Base-by-base conservation (phyloP, 2,329 filamentous ascomycete genomes). In the Penicillium sp. region DNA sequence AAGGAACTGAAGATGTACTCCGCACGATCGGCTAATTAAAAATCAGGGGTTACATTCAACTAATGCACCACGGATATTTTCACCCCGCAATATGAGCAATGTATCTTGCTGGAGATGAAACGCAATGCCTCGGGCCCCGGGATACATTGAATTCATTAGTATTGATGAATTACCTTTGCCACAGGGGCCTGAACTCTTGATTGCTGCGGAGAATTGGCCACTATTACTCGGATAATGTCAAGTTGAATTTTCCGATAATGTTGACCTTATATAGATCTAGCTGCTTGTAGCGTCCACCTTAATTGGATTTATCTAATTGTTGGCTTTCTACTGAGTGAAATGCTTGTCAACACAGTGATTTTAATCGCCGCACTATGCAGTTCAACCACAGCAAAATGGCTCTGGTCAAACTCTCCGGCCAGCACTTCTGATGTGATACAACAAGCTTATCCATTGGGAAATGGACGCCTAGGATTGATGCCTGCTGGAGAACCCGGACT, bases 391-490 rank as follows among this genome's bases (percentile, higher is more conserved):
- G 55, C 55, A 4, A 57, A 53, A 44, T 53, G 45, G 49, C 50
- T 57, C 6, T 57, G 55, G 55, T 57, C 55, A 16, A 53, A 13
- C 14, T 57, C 50, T 2, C 55, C 55, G 31, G 55, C 45, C 10
- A 26, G 26, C 27, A 21, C 37, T 21, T 44, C 45, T 11, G 29
- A 48, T 31, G 48, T 57, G 7, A 46, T 48, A 39, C 44, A 47
- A n/a, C 49, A 53, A 19, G 37, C 55, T 39, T 57, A 57, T 29
- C 55, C 55, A 6, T 3, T 57, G n/a, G 55, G 55, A 1, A 57
- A 57, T 50, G 55, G 55, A 26, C 44, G 55, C 3, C 27, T 57
- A 7, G 55, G 55, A 1, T 37, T 57, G 13, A 35, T 57, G 50
- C 55, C 49, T 2, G 49, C 55, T 11, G 55, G 55, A 9, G 19